A percentile compares a stretch with the other conserved stretches of the same genome.
phyloP scores from a whole-genome alignment of 345 rosid species.

The Eucalyptus regnans region DNA sequence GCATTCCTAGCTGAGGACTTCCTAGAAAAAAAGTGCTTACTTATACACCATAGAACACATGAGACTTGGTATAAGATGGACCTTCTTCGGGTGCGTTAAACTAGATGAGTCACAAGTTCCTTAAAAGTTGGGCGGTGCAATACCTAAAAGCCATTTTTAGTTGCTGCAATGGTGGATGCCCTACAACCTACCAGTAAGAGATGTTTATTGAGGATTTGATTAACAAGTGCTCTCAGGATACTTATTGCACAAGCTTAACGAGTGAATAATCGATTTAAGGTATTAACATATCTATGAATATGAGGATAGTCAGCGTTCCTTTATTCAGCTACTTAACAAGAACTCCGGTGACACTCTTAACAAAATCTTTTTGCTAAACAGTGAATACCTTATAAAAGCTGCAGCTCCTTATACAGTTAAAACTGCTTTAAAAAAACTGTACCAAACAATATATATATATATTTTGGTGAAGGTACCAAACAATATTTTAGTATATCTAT shows the following conservation, averaged over 20 bases:
- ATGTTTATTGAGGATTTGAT: background rate
- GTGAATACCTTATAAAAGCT: background rate
- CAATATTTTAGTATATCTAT: background rate
- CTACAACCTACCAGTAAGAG: background rate
- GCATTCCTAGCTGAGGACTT: background rate
- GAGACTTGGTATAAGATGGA: background rate
- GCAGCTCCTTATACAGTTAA: background rate
- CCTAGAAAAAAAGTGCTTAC: background rate
- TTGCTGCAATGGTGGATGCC: background rate
- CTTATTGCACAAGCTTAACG: background rate
- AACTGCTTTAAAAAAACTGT: background rate
- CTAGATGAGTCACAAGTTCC: background rate
- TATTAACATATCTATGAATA: background rate
- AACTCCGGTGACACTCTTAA: rapidly evolving
- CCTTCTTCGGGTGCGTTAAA: background rate
- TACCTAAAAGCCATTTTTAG: background rate
- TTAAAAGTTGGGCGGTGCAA: background rate
- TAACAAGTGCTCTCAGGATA: rapidly evolving
- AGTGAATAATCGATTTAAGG: background rate
- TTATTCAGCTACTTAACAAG: background rate
- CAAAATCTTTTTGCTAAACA: background rate
- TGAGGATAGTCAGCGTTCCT: rapidly evolving
- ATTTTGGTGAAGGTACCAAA: background rate
- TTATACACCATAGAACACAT: background rate
- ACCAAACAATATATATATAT: background rate